Evolutionary conservation across 2,329 filamentous ascomycete species (phyloP), one percentile per base, ranked within the genome.

Genomic region (Curvularia spicifera): DNA sequence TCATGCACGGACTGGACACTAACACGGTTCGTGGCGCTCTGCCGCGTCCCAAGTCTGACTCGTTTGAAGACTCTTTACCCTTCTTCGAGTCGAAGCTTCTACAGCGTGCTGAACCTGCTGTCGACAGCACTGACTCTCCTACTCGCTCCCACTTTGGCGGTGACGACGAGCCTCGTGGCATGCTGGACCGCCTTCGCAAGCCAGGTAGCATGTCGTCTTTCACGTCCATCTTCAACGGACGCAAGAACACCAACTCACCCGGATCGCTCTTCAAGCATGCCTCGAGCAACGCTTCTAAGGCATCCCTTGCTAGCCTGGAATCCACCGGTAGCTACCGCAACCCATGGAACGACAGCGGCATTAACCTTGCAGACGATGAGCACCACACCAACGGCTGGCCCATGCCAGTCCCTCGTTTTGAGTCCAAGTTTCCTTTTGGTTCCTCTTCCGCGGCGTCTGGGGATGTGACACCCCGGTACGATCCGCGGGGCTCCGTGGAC

Each of bases 31-130:
- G 96, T 77, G 95, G 95, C 51, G 89, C 92, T n/a, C 95, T 98
- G 65, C 93, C 94, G 20, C 90, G 95, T n/a, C 95, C 95, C 63
- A 97, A 98, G 81, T 98, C 95, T 0, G 95, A 99, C 77, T 97
- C 95, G 0, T 99, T 99, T 65, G 95, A 99, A 76, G 94, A 99
- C 70, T 96, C 94, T 7, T 84, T 98, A 51, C 94, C 93, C 56
- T 98, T 93, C 81, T 99, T 99, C 73, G 91, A 97, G 75, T 97
- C 94, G 2, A 98, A 97, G 80, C 85, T 99, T 45, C 85, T 99
- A 53, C 95, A 98, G 78, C 93, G 96, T 70, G 93, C 94, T 4
- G 93, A 94, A 35, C 86, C 90, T 4, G 86, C 91, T 1, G 84
- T 82, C 47, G 75, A 93, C 18, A 85, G 87, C 13, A 93, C 91